Percentiles rank a stretch among this genome's conserved stretches.
These are phyloP conservation scores for Tylopilus cervinicoccineus DNA, from an alignment of 768 basidiomycete genomes.

Conservation along the genomic window DNA sequence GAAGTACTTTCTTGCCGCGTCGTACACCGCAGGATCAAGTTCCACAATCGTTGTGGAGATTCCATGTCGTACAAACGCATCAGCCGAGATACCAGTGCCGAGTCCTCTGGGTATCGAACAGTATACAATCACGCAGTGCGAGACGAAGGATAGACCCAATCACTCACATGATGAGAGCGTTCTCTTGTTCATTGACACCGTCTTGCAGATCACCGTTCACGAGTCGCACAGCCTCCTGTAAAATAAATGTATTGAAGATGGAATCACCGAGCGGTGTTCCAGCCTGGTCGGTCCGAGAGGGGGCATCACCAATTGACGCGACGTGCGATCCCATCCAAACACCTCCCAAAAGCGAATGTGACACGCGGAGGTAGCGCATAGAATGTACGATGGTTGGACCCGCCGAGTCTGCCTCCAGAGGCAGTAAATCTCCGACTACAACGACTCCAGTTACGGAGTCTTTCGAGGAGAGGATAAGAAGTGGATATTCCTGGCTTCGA, in stretches of 20 bases:
- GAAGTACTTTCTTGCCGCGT: conserved; percentile 76
- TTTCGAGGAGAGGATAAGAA: conserved; percentile 65
- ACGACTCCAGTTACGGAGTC: conserved; percentile 78
- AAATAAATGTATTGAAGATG: conserved; percentile 77
- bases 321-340: conserved; percentile 70
- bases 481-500: conserved; percentile 46
- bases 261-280: conserved; percentile 65
- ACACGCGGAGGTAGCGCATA: conserved; percentile 57
- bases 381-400: conserved; percentile 39
- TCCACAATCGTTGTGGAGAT: conserved; percentile 83
- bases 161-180: conserved; percentile 70
- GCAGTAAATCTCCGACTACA: conserved; percentile 70
- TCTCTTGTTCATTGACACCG: conserved; percentile 37
- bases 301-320: conserved; percentile 38
- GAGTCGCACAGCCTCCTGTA: conserved; percentile 83
- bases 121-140: conserved; percentile 3
- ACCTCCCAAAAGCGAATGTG: conserved; percentile 65
- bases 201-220: conserved; percentile 48
- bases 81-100: conserved; percentile 79
- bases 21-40: conserved; percentile 88
- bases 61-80: conserved; percentile 65
- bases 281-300: conserved; percentile 46
- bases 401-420: conserved; percentile 31
- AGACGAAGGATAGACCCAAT: conserved; percentile 1
- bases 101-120: conserved; percentile 59